Evolutionary conservation across 768 basidiomycete species (phyloP), one percentile per base, ranked within the genome.

Genomic region (Tulasnella sp.): DNA sequence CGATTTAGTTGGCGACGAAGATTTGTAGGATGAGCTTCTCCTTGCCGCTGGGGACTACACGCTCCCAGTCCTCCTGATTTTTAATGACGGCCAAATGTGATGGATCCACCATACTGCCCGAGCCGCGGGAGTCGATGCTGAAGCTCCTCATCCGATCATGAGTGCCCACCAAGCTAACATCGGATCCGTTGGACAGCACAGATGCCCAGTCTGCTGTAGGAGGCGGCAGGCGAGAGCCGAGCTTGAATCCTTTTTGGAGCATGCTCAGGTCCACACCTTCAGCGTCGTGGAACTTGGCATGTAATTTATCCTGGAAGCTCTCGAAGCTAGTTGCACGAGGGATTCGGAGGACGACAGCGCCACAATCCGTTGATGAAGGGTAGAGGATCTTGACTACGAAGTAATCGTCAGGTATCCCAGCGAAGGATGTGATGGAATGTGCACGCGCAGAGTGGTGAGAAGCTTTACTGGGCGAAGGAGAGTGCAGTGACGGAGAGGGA

Each of bases 1-100:
- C 34, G 34, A 34, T 32, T 43, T 29, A 56, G 4, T 44, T 10
- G 32, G 49, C 58, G 15, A 51, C 48, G n/a, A 59, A 24, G 23
- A 59, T 42, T 10, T 59, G 58, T 21, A 59, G 15, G 21, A 43
- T 59, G 26, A 59, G 23, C 32, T 59, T 59, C 32, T 59, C 58
- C 24, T 21, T 49, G 7, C 45, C 7, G 10, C 17, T 13, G 4
- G 58, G 58, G 4, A 59, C 38, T n/a, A 32, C 32, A 32, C 15
- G 34, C 32, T 59, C 47, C 58, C 58, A 59, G 23, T 59, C 58
- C 1, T 49, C 58, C 47, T 59, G 45, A 21, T 59, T 59, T 47
- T 51, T 49, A 32, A 59, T 59, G 47, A 59, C 26, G 5, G n/a
- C 34, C 9, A 59, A 41, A 4, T 27, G 23, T n/a, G 45, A 30